A percentile compares a stretch with the other conserved stretches of the same genome.
Evolutionary conservation across 2,329 filamentous ascomycete genomes (phyloP).

Genomic region (Ophiocordyceps sinensis): DNA sequence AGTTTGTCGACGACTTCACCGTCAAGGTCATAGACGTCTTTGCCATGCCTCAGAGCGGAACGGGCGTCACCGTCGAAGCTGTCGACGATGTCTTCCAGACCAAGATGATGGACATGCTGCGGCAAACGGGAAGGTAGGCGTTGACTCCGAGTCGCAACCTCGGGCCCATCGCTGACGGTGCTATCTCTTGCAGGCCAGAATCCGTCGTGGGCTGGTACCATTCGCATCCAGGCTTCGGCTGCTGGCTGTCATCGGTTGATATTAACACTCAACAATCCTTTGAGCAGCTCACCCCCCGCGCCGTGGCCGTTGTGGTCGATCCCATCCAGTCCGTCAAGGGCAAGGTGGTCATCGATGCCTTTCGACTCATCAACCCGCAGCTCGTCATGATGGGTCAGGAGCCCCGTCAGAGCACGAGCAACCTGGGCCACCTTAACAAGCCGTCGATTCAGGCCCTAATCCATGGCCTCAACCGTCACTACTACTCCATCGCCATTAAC

Average conservation of each 20-base stretch:
- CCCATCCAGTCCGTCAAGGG: constrained; percentile 99
- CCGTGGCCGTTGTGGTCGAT: constrained; percentile 94
- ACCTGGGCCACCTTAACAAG: constrained; percentile 96
- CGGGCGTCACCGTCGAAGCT: constrained; percentile 93
- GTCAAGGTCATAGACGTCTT: constrained; percentile 97
- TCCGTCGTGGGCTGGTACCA: constrained; percentile 99
- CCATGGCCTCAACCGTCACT: constrained; percentile 93
- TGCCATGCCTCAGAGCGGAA: constrained; percentile 97
- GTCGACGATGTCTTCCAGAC: constrained; percentile 98
- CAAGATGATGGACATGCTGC: constrained; percentile 99
- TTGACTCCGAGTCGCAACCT: constrained; percentile 1
- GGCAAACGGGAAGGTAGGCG: constrained; percentile 81
- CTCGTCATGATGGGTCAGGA: constrained; percentile 97
- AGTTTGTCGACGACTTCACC: constrained; percentile 98
- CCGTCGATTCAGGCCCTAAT: constrained; percentile 99
- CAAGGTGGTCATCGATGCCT: constrained; percentile 98
- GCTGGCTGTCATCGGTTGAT: constrained; percentile 97
- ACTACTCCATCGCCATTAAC: constrained; percentile 98
- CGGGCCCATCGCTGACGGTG: constrained; percentile 3
- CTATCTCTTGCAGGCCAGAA: constrained; percentile 51
- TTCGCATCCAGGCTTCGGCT: constrained; percentile 96
- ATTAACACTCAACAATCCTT: constrained; percentile 99
- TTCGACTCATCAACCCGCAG: constrained; percentile 96
- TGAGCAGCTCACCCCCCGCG: constrained; percentile 91
- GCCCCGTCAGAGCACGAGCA: constrained; percentile 92